These are phyloP conservation scores for Penicillium sp. DNA, from an alignment of 2,329 filamentous ascomycete genomes.

Conservation along the genomic window DNA sequence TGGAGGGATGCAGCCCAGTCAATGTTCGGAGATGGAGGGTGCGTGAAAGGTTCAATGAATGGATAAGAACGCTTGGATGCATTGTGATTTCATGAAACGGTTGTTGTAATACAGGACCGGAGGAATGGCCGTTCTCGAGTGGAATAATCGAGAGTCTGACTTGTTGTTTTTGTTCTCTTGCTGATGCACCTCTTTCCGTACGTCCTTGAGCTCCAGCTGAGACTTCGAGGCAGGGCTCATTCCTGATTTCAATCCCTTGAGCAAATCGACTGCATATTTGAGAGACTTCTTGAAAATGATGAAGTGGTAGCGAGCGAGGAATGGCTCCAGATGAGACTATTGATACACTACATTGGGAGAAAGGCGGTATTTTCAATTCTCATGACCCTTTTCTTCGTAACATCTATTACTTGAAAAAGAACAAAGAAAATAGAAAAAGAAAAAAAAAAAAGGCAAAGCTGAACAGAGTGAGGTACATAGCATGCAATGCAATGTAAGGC, in stretches of 20 bases:
- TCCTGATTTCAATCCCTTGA: no score
- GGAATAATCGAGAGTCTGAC: no score
- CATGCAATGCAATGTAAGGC: conserved; percentile 22
- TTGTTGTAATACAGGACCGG: no score
- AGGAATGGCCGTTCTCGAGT: no score
- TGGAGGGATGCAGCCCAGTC: conserved; percentile 44
- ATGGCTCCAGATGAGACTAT: no score
- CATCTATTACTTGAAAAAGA: conserved; percentile 29
- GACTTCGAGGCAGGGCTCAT: no score
- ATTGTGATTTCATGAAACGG: neutral
- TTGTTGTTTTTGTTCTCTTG: no score
- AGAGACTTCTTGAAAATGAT: no score
- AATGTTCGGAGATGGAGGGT: conserved; percentile 17
- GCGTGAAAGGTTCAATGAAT: conserved; percentile 20
- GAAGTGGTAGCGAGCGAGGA: no score
- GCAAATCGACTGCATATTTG: no score
- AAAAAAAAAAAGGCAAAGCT: conserved; percentile 23
- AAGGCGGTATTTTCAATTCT: conserved; percentile 24
- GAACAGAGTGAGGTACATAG: conserved; percentile 26
- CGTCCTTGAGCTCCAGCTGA: no score
- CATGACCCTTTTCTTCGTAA: conserved; percentile 26
- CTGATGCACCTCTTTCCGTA: no score
- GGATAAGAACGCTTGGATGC: conserved; percentile 19
- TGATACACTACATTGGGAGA: neutral
- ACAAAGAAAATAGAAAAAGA: conserved; percentile 21